Evolutionary conservation across 371 early-diverging fungal species (phyloP).

Genomic region (Cokeromyces recurvatus): DNA sequence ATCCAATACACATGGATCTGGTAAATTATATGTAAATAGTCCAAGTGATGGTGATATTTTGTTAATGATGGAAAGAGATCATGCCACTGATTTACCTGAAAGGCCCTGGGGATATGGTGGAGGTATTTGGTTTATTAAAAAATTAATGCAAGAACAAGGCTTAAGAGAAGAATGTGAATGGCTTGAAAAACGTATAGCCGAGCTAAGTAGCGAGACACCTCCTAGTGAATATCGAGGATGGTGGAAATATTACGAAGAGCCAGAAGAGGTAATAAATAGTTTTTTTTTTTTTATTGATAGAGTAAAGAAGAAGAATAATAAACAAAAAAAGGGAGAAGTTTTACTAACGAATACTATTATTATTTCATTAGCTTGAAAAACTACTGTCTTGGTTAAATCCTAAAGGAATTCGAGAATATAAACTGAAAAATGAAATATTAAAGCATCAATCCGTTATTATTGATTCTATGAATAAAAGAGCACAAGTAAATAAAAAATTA

Average conservation of each 20-base stretch:
- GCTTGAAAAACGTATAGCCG: conserved; percentile 29
- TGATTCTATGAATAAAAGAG: conserved; percentile 39
- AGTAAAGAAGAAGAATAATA: too few relatives aligned
- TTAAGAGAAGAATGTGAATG: conserved; percentile 37
- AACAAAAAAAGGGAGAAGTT: too few relatives aligned
- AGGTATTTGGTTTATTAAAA: conserved; percentile 32
- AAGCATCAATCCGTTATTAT: conserved; percentile 34
- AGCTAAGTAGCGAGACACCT: conserved; percentile 1
- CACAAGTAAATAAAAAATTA: conserved; percentile 20
- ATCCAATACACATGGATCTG: conserved; percentile 53
- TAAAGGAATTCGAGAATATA: conserved; percentile 39
- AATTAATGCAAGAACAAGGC: conserved; percentile 41
- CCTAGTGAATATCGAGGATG: conserved; percentile 21
- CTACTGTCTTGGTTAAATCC: conserved; percentile 44
- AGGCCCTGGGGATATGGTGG: conserved; percentile 41
- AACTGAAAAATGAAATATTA: conserved; percentile 28
- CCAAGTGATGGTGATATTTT: conserved; percentile 51
- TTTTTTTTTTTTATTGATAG: too few relatives aligned
- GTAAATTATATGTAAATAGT: conserved; percentile 61
- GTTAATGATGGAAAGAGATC: conserved; percentile 40
- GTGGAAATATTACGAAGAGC: conserved; percentile 48
- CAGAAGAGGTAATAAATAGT: conserved; percentile 47
- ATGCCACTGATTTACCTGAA: conserved; percentile 15
- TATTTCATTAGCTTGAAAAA: conserved; percentile 30
- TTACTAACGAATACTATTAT: neutral